Evolutionary conservation across 2,329 filamentous ascomycete species (phyloP).

Genomic region (Botryotinia globosa): DNA sequence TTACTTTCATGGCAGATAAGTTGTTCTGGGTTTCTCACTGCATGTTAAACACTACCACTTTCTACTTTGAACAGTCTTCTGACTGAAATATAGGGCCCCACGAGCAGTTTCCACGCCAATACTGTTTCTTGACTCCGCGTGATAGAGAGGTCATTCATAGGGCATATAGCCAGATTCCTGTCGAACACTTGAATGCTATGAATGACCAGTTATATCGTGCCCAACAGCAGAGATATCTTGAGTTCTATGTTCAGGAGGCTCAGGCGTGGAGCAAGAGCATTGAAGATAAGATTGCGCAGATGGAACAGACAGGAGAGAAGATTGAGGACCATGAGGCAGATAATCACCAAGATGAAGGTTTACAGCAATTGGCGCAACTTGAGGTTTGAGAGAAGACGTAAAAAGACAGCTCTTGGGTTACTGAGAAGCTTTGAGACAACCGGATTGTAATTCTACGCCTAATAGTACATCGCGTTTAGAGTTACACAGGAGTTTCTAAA

Average conservation of each 20-base stretch:
- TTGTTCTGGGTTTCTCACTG: conserved; percentile 2
- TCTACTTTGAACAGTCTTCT: not conserved
- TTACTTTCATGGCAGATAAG: not conserved
- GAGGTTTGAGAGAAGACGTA: not conserved
- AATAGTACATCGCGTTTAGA: not conserved
- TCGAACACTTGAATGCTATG: too few species aligned
- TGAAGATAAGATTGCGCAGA: not conserved
- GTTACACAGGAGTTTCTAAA: not conserved
- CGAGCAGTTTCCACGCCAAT: not conserved
- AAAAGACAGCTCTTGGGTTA: not conserved
- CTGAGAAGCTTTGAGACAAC: not conserved
- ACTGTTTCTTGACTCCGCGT: not conserved
- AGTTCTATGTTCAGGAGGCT: not conserved
- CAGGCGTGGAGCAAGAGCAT: not conserved
- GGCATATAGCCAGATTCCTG: not conserved
- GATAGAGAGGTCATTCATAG: not conserved
- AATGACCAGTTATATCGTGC: not conserved
- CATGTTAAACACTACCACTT: not conserved
- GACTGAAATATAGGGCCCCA: not conserved
- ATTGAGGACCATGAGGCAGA: not conserved
- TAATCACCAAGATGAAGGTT: not conserved
- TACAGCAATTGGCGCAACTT: not conserved
- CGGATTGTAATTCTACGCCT: not conserved
- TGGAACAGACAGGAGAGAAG: not conserved
- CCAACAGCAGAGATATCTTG: not conserved